Evolutionary conservation across 2,329 filamentous ascomycete genomes (phyloP), one percentile per base, ranked within the genome.

Genomic region (Colletotrichum echinochloae): DNA sequence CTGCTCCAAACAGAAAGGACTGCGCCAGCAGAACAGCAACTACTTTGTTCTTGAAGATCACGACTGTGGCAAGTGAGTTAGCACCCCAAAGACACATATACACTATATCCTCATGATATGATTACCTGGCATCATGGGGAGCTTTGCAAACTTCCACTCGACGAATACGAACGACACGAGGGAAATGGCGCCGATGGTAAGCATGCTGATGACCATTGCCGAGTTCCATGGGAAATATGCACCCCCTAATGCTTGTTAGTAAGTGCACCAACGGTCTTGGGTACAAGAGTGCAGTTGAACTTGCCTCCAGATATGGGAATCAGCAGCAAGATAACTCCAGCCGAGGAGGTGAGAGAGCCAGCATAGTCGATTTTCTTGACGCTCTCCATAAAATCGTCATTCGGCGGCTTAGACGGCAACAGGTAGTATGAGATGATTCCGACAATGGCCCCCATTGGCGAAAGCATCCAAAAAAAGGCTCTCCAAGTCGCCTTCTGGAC

Each of bases 221-320:
- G 76, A 78, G 48, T 74, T 64, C 76, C 76, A 78, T 11, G 73
- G 60, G 39, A 75, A 77, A 30, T 77, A 77, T 0, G 76, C 72
- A 5, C 76, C 77, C 14, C 76, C 76, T 76, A 68, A 12, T 26
- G 0, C 1, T 5, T 23, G 9, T 51, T 3, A 69, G 65, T n/a
- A 35, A 28, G 11, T 7, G 18, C 3, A 16, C 0, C 9, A 3
- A 16, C 4, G 9, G 6, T 9, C 5, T 20, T 16, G 18, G n/a
- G 30, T 5, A 5, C 11, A 18, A 18, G 44, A 4, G 3, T 1
- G 2, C 3, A 56, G 6, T 51, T 16, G 0, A 20, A 70, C 72
- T 5, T 8, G 66, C 87, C 88, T 20, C 88, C 88, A 3, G 89
- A 90, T 16, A 92, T 85, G 0, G 90, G 90, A 54, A 92, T 89